A percentile compares a stretch with the other conserved stretches of the same genome.
phyloP scores from a whole-genome alignment of 2,329 filamentous ascomycete genomes.

The Bipolaris cookei region DNA sequence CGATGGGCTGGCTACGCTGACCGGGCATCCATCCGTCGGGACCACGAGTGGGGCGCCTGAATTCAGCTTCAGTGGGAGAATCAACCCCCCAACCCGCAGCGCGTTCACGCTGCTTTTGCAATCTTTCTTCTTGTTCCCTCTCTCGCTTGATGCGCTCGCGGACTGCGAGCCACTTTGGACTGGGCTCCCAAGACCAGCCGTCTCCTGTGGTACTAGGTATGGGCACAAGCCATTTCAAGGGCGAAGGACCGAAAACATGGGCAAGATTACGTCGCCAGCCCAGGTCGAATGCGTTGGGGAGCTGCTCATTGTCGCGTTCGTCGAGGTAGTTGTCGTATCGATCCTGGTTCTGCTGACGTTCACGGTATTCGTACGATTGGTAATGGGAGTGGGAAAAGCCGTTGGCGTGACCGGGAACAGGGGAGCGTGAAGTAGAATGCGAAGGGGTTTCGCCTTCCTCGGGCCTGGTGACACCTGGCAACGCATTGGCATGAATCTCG shows the following conservation, averaged over 20 bases:
- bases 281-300: slow-evolving; percentile 93
- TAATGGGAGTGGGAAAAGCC: slow-evolving; percentile 54
- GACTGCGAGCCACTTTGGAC: slow-evolving; percentile 75
- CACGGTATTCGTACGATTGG: slow-evolving; percentile 57
- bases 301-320: slow-evolving; percentile 82
- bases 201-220: slow-evolving; percentile 86
- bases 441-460: slow-evolving; percentile 77
- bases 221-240: slow-evolving; percentile 78
- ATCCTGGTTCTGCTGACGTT: slow-evolving; percentile 68
- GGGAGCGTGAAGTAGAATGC: slow-evolving; percentile 49
- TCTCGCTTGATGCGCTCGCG: slow-evolving; percentile 64
- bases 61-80: slow-evolving; percentile 48
- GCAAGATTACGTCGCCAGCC: slow-evolving; percentile 79
- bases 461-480: slow-evolving; percentile 78
- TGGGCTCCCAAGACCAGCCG: slow-evolving; percentile 94
- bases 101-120: slow-evolving; percentile 68
- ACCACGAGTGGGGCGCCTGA: slow-evolving; percentile 37
- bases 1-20: slow-evolving; percentile 33
- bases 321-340: slow-evolving; percentile 84
- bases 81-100: slow-evolving; percentile 70
- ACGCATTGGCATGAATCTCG: slow-evolving; percentile 80
- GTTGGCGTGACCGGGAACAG: slow-evolving; percentile 40
- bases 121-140: slow-evolving; percentile 47
- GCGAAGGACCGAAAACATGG: slow-evolving; percentile 80
- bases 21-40: slow-evolving; percentile 42